phyloP scores from a whole-genome alignment of 768 basidiomycete species.

The Clavulina sp. region DNA sequence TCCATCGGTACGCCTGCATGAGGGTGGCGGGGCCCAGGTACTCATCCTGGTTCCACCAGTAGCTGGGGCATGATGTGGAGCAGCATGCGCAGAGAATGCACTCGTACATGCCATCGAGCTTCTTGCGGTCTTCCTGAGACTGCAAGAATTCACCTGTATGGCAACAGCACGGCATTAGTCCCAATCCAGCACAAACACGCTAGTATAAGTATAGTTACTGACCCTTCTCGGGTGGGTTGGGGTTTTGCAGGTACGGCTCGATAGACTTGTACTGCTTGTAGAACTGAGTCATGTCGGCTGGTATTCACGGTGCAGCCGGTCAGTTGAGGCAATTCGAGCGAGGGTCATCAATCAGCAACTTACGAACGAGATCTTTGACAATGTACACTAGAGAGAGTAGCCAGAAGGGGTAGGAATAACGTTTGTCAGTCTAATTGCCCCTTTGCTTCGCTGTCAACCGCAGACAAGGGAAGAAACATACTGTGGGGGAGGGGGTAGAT shows the following conservation, averaged over 20 bases:
- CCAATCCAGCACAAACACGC: neutral
- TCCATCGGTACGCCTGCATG: conserved; percentile 97
- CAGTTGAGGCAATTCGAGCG: neutral
- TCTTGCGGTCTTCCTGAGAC: conserved; percentile 78
- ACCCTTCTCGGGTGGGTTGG: conserved; percentile 61
- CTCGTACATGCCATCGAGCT: conserved; percentile 94
- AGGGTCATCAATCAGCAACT: conserved; percentile 21
- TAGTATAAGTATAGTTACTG: neutral
- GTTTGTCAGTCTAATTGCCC: too few species aligned
- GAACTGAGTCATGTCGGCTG: conserved; percentile 64
- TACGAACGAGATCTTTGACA: conserved; percentile 90
- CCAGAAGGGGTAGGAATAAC: conserved; percentile 2
- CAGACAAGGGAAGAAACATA: conserved; percentile 17
- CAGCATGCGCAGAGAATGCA: conserved; percentile 96
- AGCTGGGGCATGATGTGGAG: conserved; percentile 91
- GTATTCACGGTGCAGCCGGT: neutral
- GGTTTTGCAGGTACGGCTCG: conserved; percentile 89
- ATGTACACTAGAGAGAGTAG: conserved; percentile 58
- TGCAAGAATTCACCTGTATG: conserved; percentile 77
- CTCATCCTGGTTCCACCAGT: conserved; percentile 99
- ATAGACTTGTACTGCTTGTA: conserved; percentile 99
- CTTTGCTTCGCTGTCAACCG: too few species aligned
- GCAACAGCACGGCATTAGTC: neutral
- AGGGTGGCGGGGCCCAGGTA: conserved; percentile 94
- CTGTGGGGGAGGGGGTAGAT: conserved; percentile 97